Percentiles rank a stretch among this genome's conserved stretches.
These are phyloP conservation scores for Sporothrix luriei DNA, from an alignment of 2,329 filamentous ascomycete species.

Conservation along the genomic window DNA sequence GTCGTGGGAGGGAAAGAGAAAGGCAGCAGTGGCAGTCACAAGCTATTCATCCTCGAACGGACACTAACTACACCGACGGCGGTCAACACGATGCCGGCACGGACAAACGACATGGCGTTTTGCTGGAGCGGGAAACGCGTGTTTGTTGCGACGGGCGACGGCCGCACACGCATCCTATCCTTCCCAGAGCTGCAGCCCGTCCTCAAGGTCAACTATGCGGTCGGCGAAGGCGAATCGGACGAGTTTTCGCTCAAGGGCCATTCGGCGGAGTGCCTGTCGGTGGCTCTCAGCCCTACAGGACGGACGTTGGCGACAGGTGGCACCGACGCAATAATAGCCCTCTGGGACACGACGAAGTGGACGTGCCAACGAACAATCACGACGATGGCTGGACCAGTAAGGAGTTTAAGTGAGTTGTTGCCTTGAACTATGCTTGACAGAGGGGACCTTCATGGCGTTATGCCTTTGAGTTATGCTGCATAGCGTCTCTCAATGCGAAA, in stretches of 20 bases:
- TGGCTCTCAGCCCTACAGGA: constrained; percentile 70
- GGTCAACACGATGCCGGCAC: constrained; percentile 61
- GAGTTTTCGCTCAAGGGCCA: constrained; percentile 71
- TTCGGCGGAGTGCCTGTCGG: constrained; percentile 69
- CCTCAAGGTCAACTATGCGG: constrained; percentile 52
- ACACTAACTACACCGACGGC: constrained; percentile 58
- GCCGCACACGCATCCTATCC: constrained; percentile 68
- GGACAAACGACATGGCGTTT: constrained; percentile 74
- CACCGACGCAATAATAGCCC: constrained; percentile 71
- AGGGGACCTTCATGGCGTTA: not conserved
- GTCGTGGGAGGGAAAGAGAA: constrained; percentile 62
- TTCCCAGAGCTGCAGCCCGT: constrained; percentile 66
- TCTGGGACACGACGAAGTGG: constrained; percentile 80
- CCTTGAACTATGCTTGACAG: not conserved
- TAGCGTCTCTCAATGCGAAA: not conserved
- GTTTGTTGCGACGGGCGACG: constrained; percentile 71
- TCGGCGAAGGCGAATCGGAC: constrained; percentile 42
- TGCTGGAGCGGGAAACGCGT: constrained; percentile 72
- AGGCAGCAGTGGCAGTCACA: constrained; percentile 56
- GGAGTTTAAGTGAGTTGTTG: constrained; percentile 62
- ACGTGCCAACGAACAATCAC: constrained; percentile 72
- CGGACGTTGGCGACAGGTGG: constrained; percentile 74
- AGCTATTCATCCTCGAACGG: constrained; percentile 64
- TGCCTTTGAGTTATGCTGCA: not conserved
- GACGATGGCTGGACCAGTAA: constrained; percentile 68